Evolutionary conservation across 208 protist species (phyloP), one percentile per base, ranked within the genome.

Genomic region (Leishmania guyanensis): DNA sequence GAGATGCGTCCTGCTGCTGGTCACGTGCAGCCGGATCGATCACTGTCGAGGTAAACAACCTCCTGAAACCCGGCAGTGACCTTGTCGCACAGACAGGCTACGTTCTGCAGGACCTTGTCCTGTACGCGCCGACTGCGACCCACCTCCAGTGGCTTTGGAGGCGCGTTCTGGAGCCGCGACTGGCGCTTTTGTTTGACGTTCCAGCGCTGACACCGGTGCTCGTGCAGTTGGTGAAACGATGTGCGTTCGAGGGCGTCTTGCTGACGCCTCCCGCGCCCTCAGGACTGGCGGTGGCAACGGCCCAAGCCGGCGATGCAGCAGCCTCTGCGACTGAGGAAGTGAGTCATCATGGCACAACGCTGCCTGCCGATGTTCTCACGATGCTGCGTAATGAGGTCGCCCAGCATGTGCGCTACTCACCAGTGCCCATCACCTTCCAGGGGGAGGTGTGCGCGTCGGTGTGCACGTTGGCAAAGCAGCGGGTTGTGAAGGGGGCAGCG

Each of bases 21-120:
- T 87, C 87, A 39, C 87, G 86, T 5, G 92, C 92, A 3, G 83
- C 95, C 22, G 79, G 74, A 33, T 73, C 93, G 66, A 85, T 92
- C 39, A 60, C 88, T 68, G 76, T 84, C 8, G 81, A 86, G 33
- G 56, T 95, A 46, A 85, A 89, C 64, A 85, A 90, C 43, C 75
- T 96, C 39, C 80, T 96, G 54, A 82, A 88, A 43, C 86, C 90
- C 12, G 83, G 86, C 51, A 90, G 85, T 46, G 88, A 92, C 16
- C 83, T 92, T 10, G 83, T 85, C 26, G 86, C 81, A 5, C 83
- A 83, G 53, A 89, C 90, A 51, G 83, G 78, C 43, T 96, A 92
- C 77, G 87, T 94, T 16, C 81, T 98, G 76, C 95, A 97, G 48
- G 93, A 96, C 76, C 83, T 98, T 16, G 91, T 89, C n/a, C 85